Base-by-base conservation (phyloP, 495 filamentous ascomycete genomes). In the Hypoxylon intermedium region DNA sequence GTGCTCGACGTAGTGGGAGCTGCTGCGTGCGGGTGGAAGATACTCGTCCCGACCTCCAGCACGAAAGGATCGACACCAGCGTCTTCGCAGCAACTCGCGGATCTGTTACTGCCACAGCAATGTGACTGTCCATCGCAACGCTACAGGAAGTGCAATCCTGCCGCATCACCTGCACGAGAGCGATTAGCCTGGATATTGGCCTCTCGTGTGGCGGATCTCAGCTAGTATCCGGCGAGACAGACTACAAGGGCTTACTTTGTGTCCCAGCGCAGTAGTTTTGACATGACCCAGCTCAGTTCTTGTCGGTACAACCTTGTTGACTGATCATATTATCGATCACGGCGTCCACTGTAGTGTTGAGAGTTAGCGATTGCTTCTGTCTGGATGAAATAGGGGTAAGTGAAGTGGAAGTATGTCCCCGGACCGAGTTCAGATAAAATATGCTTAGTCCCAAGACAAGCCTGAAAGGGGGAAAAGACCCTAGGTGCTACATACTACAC, bases 241-340 rank as follows among this genome's bases (percentile, higher is more conserved):
- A 24, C 7, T n/a, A 47, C 16, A 11, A 16, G 12, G 13, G 24
- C 45, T 3, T 49, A 34, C 45, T 45, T n/a, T 45, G 21, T 28
- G 23, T 45, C 18, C 45, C 45, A 13, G 28, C n/a, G 16, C 45
- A 49, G 28, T 49, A 49, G 15, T 49, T 49, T 6, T 51, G 24
- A 40, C 62, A 66, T 15, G 62, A 56, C 15, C 13, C 28, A 7
- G 42, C 31, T 56, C 62, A 66, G 28, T 36, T 49, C 15, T 38
- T 33, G 37, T 66, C 56, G 13, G 62, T 60, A 52, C 62, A 66
- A n/a, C 62, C 62, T 37, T 66, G 56, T 20, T 59, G 42, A 19
- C 44, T 51, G 18, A 60, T 56, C 37, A 60, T 60, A 23, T 66
- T 66, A 26, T 66, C 53, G 18, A 42, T 52, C 16, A 45, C 56